Conservation (phyloP, 805 yeast genomes). For the Suhomyces emberorum region DNA sequence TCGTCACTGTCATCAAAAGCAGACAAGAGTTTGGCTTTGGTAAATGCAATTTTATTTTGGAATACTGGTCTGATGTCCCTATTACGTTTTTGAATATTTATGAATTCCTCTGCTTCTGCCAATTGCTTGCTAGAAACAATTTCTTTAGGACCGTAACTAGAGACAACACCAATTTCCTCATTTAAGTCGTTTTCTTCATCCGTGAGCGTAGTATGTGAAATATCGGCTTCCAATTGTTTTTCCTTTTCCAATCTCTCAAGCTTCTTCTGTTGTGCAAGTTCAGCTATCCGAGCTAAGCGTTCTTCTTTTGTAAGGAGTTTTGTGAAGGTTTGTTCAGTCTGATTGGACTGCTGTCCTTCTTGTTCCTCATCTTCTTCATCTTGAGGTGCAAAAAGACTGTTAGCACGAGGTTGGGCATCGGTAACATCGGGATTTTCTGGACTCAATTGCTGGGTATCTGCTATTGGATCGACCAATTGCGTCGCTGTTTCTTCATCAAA, state of each 20-base stretch:
- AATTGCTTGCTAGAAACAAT: constrained; percentile 24
- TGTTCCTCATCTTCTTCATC: constrained; percentile 8
- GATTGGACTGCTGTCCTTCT: not conserved
- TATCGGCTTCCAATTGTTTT: constrained; percentile 28
- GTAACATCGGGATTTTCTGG: not conserved
- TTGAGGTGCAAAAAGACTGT: not conserved
- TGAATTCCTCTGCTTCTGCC: constrained; percentile 28
- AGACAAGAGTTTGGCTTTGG: constrained; percentile 28
- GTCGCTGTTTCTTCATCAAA: not conserved
- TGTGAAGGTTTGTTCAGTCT: too few species aligned
- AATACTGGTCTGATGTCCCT: constrained; percentile 31
- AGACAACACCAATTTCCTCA: constrained; percentile 22
- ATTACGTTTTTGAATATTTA: constrained; percentile 33
- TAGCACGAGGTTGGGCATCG: not conserved
- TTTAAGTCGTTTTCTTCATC: constrained; percentile 40
- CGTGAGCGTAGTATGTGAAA: constrained; percentile 30
- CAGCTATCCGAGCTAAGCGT: constrained; percentile 15
- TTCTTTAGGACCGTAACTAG: constrained; percentile 11
- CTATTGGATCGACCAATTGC: not conserved
- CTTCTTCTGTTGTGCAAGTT: constrained; percentile 19
- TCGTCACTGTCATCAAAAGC: constrained; percentile 29
- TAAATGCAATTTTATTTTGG: constrained; percentile 21
- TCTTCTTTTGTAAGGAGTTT: constrained; percentile 14
- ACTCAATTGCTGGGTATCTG: not conserved
- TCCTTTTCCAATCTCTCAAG: constrained; percentile 14